These are phyloP conservation scores for Gyrodon lividus DNA, from an alignment of 768 basidiomycete species.

Conservation along the genomic window DNA sequence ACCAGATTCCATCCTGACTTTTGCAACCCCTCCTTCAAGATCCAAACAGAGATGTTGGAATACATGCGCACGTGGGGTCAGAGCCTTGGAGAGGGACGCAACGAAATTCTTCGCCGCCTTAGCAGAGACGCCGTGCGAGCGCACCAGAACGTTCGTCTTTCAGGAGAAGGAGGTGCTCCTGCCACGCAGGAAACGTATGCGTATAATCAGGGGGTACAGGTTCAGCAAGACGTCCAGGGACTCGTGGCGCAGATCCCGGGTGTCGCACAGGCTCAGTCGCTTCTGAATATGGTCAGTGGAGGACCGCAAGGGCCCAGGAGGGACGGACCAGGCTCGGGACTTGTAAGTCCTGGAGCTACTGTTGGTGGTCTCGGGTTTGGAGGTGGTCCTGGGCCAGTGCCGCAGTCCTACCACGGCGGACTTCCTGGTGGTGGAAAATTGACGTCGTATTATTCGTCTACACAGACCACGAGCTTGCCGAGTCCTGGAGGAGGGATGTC, in stretches of 20 bases:
- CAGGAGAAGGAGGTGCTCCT: constrained; percentile 49
- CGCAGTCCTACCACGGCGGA: too few species aligned
- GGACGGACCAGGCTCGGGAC: constrained; percentile 1
- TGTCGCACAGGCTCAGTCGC: constrained; percentile 41
- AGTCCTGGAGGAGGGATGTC: background rate
- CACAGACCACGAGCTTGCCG: background rate
- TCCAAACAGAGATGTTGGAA: constrained; percentile 77
- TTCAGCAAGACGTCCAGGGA: constrained; percentile 48
- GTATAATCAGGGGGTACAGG: constrained; percentile 44
- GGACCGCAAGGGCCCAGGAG: constrained; percentile 14
- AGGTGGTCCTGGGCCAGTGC: background rate
- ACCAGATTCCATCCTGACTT: constrained; percentile 83
- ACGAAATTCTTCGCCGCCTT: constrained; percentile 54
- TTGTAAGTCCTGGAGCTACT: background rate
- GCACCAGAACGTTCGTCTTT: constrained; percentile 66
- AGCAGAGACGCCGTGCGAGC: constrained; percentile 65
- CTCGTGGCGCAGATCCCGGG: constrained; percentile 49
- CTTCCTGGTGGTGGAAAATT: background rate
- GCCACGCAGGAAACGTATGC: constrained; percentile 50
- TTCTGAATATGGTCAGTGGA: constrained; percentile 32
- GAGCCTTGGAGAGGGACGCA: constrained; percentile 46
- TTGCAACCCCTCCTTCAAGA: constrained; percentile 56
- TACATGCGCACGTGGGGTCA: constrained; percentile 63
- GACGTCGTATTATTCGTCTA: background rate
- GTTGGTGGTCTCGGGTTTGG: background rate